Evolutionary conservation across 2,329 filamentous ascomycete species (phyloP), one percentile per base, ranked within the genome.

Genomic region (Neonectria faginata): DNA sequence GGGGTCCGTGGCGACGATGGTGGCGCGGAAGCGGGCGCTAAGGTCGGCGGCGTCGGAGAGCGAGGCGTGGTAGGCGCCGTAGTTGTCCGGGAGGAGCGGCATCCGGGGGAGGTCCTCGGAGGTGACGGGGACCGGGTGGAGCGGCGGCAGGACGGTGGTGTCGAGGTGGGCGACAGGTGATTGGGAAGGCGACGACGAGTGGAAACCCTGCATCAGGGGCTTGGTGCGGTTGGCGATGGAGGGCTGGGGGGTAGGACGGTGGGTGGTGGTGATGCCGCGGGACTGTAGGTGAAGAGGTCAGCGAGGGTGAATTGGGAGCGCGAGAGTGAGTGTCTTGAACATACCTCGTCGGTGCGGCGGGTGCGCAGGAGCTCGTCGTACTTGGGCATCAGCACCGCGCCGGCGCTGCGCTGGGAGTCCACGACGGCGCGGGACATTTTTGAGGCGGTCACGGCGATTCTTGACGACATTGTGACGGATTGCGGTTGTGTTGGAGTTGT

Each of bases 151-250:
- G 65, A 87, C 76, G 65, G 84, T 80, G 74, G 80, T 82, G 78
- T 89, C 86, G 63, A 88, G 82, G 63, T 83, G 79, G 50, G 73
- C 74, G 45, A 75, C 69, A 11, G 77, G 70, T 14, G 36, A 8
- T 20, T 81, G 76, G 3, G 81, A 78, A 16, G 84, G 76, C 7
- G 83, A 76, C 18, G 84, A 82, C 22, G 83, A 82, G 71, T 81
- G 80, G 80, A 90, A 89, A 73, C 85, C 86, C 79, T 90, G 88
- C 88, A 90, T 90, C 60, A 90, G 79, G 44, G 87, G 88, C 72
- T 85, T 79, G 63, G 79, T 78, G 68, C 82, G 82, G 74, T 79
- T 77, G 75, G 79, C 69, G 71, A 82, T 76, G 65, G 83, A 78
- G 66, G 81, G 80, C 60, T 80, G 80, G 25, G 82, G 80, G 9